These are phyloP conservation scores for Lizonia empirigonia DNA, from an alignment of 2,329 filamentous ascomycete genomes.

Conservation along the genomic window DNA sequence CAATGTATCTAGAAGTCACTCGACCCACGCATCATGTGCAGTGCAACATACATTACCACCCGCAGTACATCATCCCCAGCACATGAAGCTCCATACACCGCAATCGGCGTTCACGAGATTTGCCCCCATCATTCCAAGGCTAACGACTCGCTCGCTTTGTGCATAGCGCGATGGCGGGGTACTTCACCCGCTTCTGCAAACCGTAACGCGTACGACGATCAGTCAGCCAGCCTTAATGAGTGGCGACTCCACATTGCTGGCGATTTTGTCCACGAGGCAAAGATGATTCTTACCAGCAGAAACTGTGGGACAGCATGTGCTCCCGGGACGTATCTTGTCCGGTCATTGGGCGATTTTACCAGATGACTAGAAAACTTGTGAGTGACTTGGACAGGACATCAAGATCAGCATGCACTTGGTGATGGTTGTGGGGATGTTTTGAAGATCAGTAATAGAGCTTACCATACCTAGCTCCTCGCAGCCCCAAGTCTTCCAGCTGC, in stretches of 20 bases:
- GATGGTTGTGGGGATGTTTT: background rate
- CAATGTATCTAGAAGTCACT: background rate
- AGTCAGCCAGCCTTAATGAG: background rate
- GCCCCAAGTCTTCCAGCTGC: background rate
- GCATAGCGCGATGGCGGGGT: slow-evolving; percentile 10
- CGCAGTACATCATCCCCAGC: background rate
- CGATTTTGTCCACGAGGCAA: background rate
- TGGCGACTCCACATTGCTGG: background rate
- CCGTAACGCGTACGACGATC: background rate
- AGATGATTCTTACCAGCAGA: slow-evolving; percentile 6
- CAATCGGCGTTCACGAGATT: slow-evolving; percentile 10
- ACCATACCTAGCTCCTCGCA: background rate
- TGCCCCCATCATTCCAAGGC: slow-evolving; percentile 5
- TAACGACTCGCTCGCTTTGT: slow-evolving; percentile 15
- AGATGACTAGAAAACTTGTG: slow-evolving; percentile 6
- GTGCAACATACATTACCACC: slow-evolving; percentile 7
- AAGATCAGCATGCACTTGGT: slow-evolving; percentile 15
- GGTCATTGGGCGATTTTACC: background rate
- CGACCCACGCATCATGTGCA: background rate
- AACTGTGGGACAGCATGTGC: slow-evolving; percentile 6
- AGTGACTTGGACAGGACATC: slow-evolving; percentile 15
- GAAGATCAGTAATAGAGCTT: too few species aligned
- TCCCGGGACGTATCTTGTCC: background rate
- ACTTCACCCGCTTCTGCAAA: background rate
- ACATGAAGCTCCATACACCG: slow-evolving; percentile 6